Conservation (phyloP, 1,284 basidiomycete species). For the Marasmius oreades region DNA sequence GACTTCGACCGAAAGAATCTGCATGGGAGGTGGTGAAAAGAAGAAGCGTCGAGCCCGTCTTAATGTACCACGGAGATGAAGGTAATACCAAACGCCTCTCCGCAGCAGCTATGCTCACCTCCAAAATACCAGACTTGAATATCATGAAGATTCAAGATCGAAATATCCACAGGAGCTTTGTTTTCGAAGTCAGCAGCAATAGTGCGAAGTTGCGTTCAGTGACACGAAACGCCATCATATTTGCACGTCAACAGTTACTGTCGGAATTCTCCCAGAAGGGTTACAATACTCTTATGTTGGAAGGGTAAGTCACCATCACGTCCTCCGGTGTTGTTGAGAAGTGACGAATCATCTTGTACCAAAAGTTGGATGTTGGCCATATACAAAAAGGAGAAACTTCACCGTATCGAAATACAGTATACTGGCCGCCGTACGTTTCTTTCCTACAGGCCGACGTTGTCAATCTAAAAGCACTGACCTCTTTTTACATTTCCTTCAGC, state of each 20-base stretch:
- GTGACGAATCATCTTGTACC: constrained; percentile 11
- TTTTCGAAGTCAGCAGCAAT: constrained; percentile 61
- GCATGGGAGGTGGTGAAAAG: constrained; percentile 77
- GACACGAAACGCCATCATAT: constrained; percentile 50
- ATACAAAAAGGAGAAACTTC: constrained; percentile 54
- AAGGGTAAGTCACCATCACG: constrained; percentile 48
- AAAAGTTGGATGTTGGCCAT: constrained; percentile 66
- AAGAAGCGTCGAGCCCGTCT: constrained; percentile 58
- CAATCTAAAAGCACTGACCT: not conserved
- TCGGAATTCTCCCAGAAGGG: constrained; percentile 51
- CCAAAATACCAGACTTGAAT: constrained; percentile 49
- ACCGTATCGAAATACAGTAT: constrained; percentile 68
- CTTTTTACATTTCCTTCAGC: constrained; percentile 29
- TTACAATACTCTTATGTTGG: constrained; percentile 60
- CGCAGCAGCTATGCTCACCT: not conserved
- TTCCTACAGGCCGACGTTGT: not conserved
- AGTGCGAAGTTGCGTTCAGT: constrained; percentile 36
- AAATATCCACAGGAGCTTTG: constrained; percentile 56
- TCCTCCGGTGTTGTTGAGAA: constrained; percentile 3
- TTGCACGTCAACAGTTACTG: constrained; percentile 62
- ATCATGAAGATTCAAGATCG: constrained; percentile 47
- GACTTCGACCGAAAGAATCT: constrained; percentile 48
- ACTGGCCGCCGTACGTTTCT: constrained; percentile 49
- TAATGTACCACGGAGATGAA: constrained; percentile 61
- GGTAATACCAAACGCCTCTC: constrained; percentile 24